These are phyloP conservation scores for Saccharomycopsis amapae DNA, from an alignment of 805 yeast species.

Conservation along the genomic window DNA sequence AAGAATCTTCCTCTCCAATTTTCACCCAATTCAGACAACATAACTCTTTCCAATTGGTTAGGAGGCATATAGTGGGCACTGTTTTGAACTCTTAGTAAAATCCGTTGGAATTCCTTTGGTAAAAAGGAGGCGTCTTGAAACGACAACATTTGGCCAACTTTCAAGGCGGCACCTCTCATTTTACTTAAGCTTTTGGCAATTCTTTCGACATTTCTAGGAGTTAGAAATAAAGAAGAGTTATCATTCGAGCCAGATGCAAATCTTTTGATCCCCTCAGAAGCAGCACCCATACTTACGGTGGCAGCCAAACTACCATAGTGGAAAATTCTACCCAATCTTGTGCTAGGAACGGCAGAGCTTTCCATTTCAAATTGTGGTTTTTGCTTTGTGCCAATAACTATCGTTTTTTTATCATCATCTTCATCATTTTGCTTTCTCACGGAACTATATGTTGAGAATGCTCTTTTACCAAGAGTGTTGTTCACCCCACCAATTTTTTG, in stretches of 20 bases:
- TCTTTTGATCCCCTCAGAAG: conserved; percentile 68
- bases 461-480: not conserved
- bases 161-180: conserved; percentile 99
- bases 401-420: conserved; percentile 14
- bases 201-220: conserved; percentile 78
- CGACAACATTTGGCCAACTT: conserved; percentile 93
- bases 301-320: conserved; percentile 94
- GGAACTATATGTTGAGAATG: conserved; percentile 3
- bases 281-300: conserved; percentile 78
- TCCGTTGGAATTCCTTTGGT: conserved; percentile 78
- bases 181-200: conserved; percentile 81
- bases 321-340: conserved; percentile 80
- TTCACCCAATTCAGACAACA: conserved; percentile 66
- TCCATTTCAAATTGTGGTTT: conserved; percentile 42
- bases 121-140: conserved; percentile 85
- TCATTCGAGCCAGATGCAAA: conserved; percentile 47
- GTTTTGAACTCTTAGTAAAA: conserved; percentile 80
- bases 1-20: conserved; percentile 69
- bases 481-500: too few relatives aligned
- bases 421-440: not conserved
- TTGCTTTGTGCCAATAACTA: conserved; percentile 29
- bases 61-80: conserved; percentile 97
- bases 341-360: conserved; percentile 73
- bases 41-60: conserved; percentile 71
- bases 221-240: conserved; percentile 51